A percentile compares a stretch with the other conserved stretches of the same genome.
Evolutionary conservation across 2,329 filamentous ascomycete species (phyloP).

Genomic region (Leptoxyphium fumago): DNA sequence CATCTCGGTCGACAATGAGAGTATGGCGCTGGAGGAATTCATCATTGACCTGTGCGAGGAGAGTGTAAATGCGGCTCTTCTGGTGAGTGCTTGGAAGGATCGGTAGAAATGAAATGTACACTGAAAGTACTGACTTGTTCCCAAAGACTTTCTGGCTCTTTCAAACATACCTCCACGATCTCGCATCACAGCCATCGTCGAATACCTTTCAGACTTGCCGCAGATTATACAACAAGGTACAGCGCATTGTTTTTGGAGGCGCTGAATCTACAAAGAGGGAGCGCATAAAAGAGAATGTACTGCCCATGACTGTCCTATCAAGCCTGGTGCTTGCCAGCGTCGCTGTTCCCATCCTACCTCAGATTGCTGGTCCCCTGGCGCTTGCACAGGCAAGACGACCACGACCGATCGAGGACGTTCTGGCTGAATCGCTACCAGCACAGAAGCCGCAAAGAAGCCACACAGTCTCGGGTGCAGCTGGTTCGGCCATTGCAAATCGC

Average conservation of each 20-base stretch:
- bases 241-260: slow-evolving; percentile 72
- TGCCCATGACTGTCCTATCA: slow-evolving; percentile 66
- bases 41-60: slow-evolving; percentile 75
- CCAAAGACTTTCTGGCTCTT: slow-evolving; percentile 76
- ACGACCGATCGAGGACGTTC: slow-evolving; percentile 45
- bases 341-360: slow-evolving; percentile 59
- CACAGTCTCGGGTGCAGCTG: slow-evolving; percentile 38
- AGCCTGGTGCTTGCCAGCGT: slow-evolving; percentile 68
- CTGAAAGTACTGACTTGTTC: slow-evolving; percentile 6
- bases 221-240: slow-evolving; percentile 75
- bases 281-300: slow-evolving; percentile 66
- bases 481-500: slow-evolving; percentile 27
- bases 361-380: slow-evolving; percentile 64
- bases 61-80: slow-evolving; percentile 67
- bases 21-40: slow-evolving; percentile 81
- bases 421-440: slow-evolving; percentile 42
- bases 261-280: slow-evolving; percentile 54
- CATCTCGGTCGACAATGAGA: slow-evolving; percentile 80
- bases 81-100: slow-evolving; percentile 41
- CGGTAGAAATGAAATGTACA: background rate
- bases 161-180: slow-evolving; percentile 74
- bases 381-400: slow-evolving; percentile 70
- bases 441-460: slow-evolving; percentile 53
- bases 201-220: slow-evolving; percentile 69
- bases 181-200: slow-evolving; percentile 59